Conservation (phyloP, 2,329 filamentous ascomycete genomes). For the Pseudogymnoascus sp. region DNA sequence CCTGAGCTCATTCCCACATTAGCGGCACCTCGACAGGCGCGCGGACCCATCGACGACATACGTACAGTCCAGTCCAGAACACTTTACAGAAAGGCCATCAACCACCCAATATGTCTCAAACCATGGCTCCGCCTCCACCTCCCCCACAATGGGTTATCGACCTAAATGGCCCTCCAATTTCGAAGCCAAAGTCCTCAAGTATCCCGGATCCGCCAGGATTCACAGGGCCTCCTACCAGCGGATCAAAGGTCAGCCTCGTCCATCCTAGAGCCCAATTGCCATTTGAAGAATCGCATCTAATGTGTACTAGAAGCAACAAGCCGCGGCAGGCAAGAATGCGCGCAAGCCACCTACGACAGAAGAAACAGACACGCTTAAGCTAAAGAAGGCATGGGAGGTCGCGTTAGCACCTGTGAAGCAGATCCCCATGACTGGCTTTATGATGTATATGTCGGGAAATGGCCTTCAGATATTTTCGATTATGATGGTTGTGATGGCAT, state of each 20-base stretch:
- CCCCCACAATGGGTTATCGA: slow-evolving; percentile 76
- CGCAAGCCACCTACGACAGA: slow-evolving; percentile 64
- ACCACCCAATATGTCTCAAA: slow-evolving; percentile 20
- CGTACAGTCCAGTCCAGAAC: slow-evolving; percentile 2
- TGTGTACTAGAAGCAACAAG: slow-evolving; percentile 31
- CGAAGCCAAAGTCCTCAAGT: slow-evolving; percentile 55
- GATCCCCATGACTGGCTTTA: slow-evolving; percentile 95
- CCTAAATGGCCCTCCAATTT: slow-evolving; percentile 59
- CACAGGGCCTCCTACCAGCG: slow-evolving; percentile 38
- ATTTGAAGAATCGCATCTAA: slow-evolving; percentile 14
- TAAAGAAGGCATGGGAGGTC: slow-evolving; percentile 98
- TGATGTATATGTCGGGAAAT: slow-evolving; percentile 99
- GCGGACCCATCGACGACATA: slow-evolving; percentile 3
- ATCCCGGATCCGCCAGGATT: slow-evolving; percentile 85
- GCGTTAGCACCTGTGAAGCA: slow-evolving; percentile 88
- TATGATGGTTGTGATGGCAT: slow-evolving; percentile 99
- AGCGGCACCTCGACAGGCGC: slow-evolving; percentile 10
- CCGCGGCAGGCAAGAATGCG: slow-evolving; percentile 32
- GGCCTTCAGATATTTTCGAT: slow-evolving; percentile 98
- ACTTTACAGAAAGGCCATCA: slow-evolving; percentile 2
- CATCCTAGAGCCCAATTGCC: slow-evolving; percentile 5
- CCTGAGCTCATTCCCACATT: slow-evolving; percentile 6
- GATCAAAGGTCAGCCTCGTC: slow-evolving; percentile 45
- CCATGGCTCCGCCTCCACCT: slow-evolving; percentile 34
- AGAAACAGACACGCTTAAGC: slow-evolving; percentile 90